A percentile compares a stretch with the other conserved stretches of the same genome.
These are phyloP conservation scores for Zygnema cylindricum DNA, from an alignment of 139 green algal genomes.

Conservation along the genomic window DNA sequence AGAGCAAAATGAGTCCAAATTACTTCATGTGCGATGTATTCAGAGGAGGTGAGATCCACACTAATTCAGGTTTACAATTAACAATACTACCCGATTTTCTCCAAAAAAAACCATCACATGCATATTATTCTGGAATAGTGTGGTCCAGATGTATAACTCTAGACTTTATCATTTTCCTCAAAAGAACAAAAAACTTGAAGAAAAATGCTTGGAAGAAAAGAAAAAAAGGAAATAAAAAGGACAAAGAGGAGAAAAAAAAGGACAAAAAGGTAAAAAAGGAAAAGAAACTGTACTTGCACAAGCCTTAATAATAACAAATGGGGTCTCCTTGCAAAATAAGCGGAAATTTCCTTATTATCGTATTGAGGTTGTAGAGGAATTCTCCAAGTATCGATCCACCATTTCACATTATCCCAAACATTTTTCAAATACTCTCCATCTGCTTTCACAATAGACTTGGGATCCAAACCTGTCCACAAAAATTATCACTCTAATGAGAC, in stretches of 20 bases:
- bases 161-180: no score
- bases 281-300: conserved; percentile 30
- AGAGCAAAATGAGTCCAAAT: background rate
- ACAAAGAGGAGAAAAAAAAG: background rate
- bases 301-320: conserved; percentile 42
- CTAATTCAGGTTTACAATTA: no score
- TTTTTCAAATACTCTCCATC: conserved; percentile 14
- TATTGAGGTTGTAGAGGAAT: conserved; percentile 38
- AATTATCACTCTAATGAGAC: no score
- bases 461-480: background rate
- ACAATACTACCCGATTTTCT: background rate
- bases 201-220: background rate
- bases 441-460: background rate
- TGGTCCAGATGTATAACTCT: no score
- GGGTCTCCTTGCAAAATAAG: conserved; percentile 41
- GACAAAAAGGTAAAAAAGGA: background rate
- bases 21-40: background rate
- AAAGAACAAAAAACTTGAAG: background rate
- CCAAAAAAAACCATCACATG: background rate
- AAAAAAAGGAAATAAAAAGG: background rate
- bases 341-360: conserved; percentile 1
- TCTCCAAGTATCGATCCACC: background rate
- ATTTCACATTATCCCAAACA: background rate
- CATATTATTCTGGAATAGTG: no score
- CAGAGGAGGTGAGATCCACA: no score